These are phyloP conservation scores for Vitis hybrid DNA, from an alignment of 177 flowering plant species.

Conservation along the genomic window DNA sequence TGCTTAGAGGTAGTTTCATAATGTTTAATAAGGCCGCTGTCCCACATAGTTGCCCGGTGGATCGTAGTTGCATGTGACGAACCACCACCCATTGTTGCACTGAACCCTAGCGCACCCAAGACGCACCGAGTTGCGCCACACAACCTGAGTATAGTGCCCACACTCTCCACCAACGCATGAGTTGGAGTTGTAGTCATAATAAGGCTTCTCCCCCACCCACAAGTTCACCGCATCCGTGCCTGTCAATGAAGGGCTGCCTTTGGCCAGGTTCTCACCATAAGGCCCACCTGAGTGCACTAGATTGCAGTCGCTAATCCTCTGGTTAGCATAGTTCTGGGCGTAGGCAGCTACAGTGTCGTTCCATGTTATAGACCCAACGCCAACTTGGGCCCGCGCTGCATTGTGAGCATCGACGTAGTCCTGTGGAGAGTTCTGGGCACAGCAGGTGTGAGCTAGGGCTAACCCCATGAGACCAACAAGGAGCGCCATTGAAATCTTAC, in stretches of 20 bases:
- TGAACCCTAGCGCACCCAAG: slow-evolving; percentile 18
- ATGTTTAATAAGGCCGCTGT: slow-evolving; percentile 8
- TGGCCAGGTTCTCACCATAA: slow-evolving; percentile 46
- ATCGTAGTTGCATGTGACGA: slow-evolving; percentile 15
- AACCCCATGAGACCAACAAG: too few species aligned
- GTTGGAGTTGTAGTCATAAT: slow-evolving; percentile 31
- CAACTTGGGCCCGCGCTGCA: slow-evolving; percentile 20
- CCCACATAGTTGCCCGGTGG: slow-evolving; percentile 15
- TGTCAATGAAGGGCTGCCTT: slow-evolving; percentile 20
- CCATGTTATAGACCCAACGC: slow-evolving; percentile 26
- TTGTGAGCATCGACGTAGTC: slow-evolving; percentile 26
- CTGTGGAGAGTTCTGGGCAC: slow-evolving; percentile 1
- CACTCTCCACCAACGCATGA: slow-evolving; percentile 16
- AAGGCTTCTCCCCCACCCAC: slow-evolving; percentile 34
- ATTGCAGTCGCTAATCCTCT: slow-evolving; percentile 18
- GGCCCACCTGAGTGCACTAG: slow-evolving; percentile 40
- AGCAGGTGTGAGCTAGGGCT: too few species aligned
- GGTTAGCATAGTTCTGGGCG: slow-evolving; percentile 22
- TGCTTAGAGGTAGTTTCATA: too few species aligned
- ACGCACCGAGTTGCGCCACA: slow-evolving; percentile 15
- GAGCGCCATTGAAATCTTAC: too few species aligned
- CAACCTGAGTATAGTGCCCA: slow-evolving; percentile 10
- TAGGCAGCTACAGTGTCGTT: slow-evolving; percentile 19
- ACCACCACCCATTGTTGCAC: not conserved
- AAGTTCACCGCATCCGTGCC: slow-evolving; percentile 37